Base-by-base conservation (phyloP, 345 rosid genomes). In the Ricinus communis region DNA sequence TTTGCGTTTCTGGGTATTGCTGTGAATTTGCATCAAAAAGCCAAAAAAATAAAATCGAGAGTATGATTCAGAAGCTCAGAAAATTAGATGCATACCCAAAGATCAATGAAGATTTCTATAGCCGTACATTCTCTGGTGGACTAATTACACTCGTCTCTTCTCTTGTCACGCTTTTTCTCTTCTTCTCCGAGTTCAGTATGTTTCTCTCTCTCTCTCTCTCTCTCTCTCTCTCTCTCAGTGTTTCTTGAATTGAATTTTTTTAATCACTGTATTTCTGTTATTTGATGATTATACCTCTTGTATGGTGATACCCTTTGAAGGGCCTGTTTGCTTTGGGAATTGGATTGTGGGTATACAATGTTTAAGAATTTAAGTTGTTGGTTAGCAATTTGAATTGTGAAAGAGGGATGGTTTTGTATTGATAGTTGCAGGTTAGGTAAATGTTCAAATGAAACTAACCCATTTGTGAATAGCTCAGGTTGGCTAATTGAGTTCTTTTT, bases 61-160 rank as follows among this genome's bases (percentile, higher is more conserved):
- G 74, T 56, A 62, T 83, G 57, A 69, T 85, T 68, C 77, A 80
- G 68, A 88, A 82, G 76, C 83, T 92, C 63, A 80, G 83, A 82
- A 87, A 78, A 67, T 77, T 92, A 73, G 97, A 92, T 67, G 96
- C 97, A 2, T 92, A 90, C 81, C 97, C 97, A 21, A 92, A 92
- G 75, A 78, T 92, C 79, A 92, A 90, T 70, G 97, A 92, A 71
- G 97, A 92, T 81, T 92, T 90, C 76, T 92, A 83, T 85, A 88
- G 84, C 76, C 91, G 97, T 10, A 85, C 96, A 2, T 84, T 90
- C 80, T 87, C 93, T 75, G 97, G 97, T 59, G 97, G 97, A 78
- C 76, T 92, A 33, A 82, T 92, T 81, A 92, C 97, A 69, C 86
- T 92, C 53, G 74, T 77, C 68, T 92, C 96, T 65, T 82, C 90